Percentiles rank a stretch among this genome's conserved stretches.
These are phyloP conservation scores for Hypoxylon sp. DNA, from an alignment of 2,329 filamentous ascomycete species.

Conservation along the genomic window DNA sequence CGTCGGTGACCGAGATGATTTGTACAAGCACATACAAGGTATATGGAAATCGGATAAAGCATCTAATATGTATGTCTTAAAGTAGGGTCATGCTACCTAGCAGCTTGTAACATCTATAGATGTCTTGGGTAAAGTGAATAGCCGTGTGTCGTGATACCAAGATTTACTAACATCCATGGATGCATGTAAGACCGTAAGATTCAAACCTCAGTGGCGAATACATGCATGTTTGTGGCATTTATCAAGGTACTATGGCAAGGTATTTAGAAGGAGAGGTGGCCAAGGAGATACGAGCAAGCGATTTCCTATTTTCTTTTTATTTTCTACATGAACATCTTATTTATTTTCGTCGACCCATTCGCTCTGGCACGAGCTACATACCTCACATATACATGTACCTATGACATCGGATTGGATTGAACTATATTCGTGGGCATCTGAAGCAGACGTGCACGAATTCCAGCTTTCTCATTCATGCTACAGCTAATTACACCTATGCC, in stretches of 20 bases:
- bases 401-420: too few species aligned
- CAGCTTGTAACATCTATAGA: not conserved
- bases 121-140: conserved; percentile 24
- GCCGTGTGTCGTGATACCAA: conserved; percentile 2
- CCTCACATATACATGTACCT: too few species aligned
- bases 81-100: not conserved
- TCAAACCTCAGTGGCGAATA: not conserved
- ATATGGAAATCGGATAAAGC: not conserved
- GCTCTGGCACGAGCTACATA: not conserved
- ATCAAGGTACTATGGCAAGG: not conserved
- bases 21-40: not conserved
- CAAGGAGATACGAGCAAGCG: not conserved
- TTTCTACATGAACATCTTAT: not conserved
- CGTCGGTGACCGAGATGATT: not conserved
- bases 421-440: too few species aligned
- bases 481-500: not conserved
- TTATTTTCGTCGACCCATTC: not conserved
- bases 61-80: not conserved
- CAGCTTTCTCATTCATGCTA: too few species aligned
- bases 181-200: not conserved
- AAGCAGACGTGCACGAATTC: too few species aligned
- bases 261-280: not conserved
- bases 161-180: not conserved
- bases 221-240: not conserved
- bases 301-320: not conserved